phyloP scores from a whole-genome alignment of 1,284 basidiomycete genomes.

The Sutorius eximius region DNA sequence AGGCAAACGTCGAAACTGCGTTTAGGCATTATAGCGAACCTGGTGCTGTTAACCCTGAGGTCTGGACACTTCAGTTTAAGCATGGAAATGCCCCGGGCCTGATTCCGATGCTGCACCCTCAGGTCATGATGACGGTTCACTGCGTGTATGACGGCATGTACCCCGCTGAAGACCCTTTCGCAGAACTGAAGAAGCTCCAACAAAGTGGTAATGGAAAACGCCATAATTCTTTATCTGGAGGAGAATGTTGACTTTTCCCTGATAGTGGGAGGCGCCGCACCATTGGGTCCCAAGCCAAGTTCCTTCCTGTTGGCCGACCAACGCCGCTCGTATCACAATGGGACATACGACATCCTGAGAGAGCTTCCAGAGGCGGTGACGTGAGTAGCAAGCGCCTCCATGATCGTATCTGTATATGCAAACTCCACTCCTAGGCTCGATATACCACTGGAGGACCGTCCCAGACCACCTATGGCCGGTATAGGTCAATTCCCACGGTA shows the following conservation, averaged over 20 bases:
- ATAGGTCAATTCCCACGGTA: constrained; percentile 13
- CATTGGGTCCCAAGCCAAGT: no score
- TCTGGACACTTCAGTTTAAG: background rate
- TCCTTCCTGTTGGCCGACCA: background rate
- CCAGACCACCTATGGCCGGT: background rate
- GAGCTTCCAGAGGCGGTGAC: background rate
- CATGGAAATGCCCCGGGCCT: background rate
- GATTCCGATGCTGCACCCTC: background rate
- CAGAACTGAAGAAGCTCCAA: background rate
- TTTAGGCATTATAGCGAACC: constrained; percentile 11
- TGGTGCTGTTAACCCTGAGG: background rate
- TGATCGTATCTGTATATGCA: background rate
- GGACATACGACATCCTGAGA: constrained; percentile 2
- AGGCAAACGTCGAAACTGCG: constrained; percentile 14
- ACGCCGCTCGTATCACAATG: background rate
- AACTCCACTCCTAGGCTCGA: background rate
- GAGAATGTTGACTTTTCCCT: background rate
- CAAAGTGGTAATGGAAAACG: background rate
- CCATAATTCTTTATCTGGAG: background rate
- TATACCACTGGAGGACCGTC: background rate
- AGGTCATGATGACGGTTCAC: constrained; percentile 13
- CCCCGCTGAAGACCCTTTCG: constrained; percentile 10
- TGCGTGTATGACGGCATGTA: constrained; percentile 12
- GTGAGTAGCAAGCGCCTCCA: background rate
- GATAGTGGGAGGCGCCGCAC: background rate